These are phyloP conservation scores for Apophysomyces ossiformis DNA, from an alignment of 371 early-diverging fungal genomes.

Conservation along the genomic window DNA sequence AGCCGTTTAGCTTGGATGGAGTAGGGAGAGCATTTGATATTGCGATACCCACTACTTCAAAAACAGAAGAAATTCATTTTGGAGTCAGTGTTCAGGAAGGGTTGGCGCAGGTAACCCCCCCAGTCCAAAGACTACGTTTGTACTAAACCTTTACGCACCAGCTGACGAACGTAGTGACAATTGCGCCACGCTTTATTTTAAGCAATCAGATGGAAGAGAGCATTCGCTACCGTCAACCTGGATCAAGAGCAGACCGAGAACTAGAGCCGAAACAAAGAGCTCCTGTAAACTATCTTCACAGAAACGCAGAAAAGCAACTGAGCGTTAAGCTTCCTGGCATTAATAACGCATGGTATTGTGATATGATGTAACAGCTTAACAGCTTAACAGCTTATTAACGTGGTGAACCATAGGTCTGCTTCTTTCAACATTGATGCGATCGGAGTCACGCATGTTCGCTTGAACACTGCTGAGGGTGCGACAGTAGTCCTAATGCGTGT, in stretches of 20 bases:
- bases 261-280: slow-evolving; percentile 63
- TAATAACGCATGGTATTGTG: slow-evolving; percentile 76
- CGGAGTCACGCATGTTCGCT: slow-evolving; percentile 81
- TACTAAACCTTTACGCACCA: slow-evolving; percentile 40
- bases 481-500: slow-evolving; percentile 76
- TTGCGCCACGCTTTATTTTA: slow-evolving; percentile 91
- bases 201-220: slow-evolving; percentile 79
- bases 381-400: neutral
- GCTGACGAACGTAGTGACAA: slow-evolving; percentile 85
- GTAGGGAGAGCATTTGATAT: slow-evolving; percentile 89
- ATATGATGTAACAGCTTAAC: neutral
- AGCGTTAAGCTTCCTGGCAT: slow-evolving; percentile 73
- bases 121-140: neutral
- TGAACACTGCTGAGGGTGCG: slow-evolving; percentile 58
- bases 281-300: slow-evolving; percentile 74
- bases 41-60: slow-evolving; percentile 59
- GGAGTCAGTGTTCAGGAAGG: slow-evolving; percentile 88
- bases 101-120: slow-evolving; percentile 57
- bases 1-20: slow-evolving; percentile 94
- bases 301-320: slow-evolving; percentile 67
- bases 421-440: slow-evolving; percentile 89
- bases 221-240: slow-evolving; percentile 77
- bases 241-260: slow-evolving; percentile 54
- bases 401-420: slow-evolving; percentile 69
- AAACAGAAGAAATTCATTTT: slow-evolving; percentile 72